Base-by-base conservation (phyloP, 305 asterid species). In the Rubia occidens region DNA sequence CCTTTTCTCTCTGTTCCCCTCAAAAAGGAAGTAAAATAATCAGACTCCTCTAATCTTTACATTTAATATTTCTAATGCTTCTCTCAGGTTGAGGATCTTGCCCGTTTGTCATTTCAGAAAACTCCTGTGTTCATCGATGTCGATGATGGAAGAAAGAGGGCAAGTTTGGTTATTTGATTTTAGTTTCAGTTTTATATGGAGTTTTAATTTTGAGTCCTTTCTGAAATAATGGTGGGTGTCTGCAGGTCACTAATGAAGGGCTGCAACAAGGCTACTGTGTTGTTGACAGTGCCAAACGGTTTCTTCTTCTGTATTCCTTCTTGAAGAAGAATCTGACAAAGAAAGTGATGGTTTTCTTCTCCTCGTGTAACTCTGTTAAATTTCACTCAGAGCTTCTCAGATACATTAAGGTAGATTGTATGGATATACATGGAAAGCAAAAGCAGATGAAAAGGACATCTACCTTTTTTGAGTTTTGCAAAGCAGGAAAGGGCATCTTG, bases 311-410 rank as follows among this genome's bases (percentile, higher is more conserved):
- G 11, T 94, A 90, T 77, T 84, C 96, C 67, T 94, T 94, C 81
- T 80, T 94, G 81, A 94, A 87, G 85, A 88, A 82, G 82, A 90
- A 94, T 63, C 73, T 76, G 70, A 76, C 91, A 20, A 90, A 90
- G 93, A 94, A 90, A 90, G 88, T 94, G 76, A 94, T 94, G 99
- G 97, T 94, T 80, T 94, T 94, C 88, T 94, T 94, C 85, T 90
- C 99, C 18, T 86, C 99, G 0, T 82, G 99, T 82, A 72, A 84
- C 67, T 90, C 97, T 8, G 99, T 94, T 72, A 88, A 86, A 78
- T 94, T 88, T 78, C 96, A 94, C 72, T 78, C 95, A 0, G 99
- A 90, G 62, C 93, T 94, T 76, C 92, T 94, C 49, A 85, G 82
- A 71, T 85, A 86, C 72, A 86, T 89, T 67, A 77, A 82, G 73